A percentile compares a stretch with the other conserved stretches of the same genome.
These are phyloP conservation scores for Collybia sordida DNA, from an alignment of 768 basidiomycete genomes.

Conservation along the genomic window DNA sequence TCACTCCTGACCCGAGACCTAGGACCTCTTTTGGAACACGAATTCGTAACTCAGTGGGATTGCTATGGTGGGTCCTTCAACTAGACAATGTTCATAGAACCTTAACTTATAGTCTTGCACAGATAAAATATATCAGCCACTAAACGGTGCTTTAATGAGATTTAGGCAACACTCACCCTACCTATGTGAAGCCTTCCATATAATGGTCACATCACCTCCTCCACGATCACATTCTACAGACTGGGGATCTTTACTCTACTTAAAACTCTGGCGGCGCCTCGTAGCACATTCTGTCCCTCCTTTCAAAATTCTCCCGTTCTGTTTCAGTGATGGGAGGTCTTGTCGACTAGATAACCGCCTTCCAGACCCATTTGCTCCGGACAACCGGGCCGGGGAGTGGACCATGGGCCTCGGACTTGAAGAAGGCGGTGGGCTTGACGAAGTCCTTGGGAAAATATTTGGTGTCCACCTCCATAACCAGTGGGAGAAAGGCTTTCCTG, in stretches of 20 bases:
- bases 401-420: slow-evolving; percentile 62
- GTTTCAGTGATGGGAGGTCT: slow-evolving; percentile 88
- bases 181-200: slow-evolving; percentile 93
- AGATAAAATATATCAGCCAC: slow-evolving; percentile 51
- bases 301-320: slow-evolving; percentile 93
- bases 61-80: slow-evolving; percentile 76
- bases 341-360: slow-evolving; percentile 93
- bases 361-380: slow-evolving; percentile 83
- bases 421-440: slow-evolving; percentile 63
- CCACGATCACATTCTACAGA: slow-evolving; percentile 83
- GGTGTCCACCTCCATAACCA: slow-evolving; percentile 93
- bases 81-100: background rate
- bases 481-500: slow-evolving; percentile 88
- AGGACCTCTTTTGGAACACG: slow-evolving; percentile 84
- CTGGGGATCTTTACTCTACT: slow-evolving; percentile 92
- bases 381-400: slow-evolving; percentile 57
- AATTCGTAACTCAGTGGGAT: slow-evolving; percentile 99
- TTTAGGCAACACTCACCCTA: slow-evolving; percentile 91
- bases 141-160: slow-evolving; percentile 95
- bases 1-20: slow-evolving; percentile 87
- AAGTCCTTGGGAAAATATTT: slow-evolving; percentile 71
- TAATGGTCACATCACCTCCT: slow-evolving; percentile 74
- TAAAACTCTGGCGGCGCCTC: slow-evolving; percentile 87
- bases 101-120: background rate
- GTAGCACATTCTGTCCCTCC: slow-evolving; percentile 71